Base-by-base conservation (phyloP, 192 early-diverging fungal genomes). In the Chytriomyces confervae region DNA sequence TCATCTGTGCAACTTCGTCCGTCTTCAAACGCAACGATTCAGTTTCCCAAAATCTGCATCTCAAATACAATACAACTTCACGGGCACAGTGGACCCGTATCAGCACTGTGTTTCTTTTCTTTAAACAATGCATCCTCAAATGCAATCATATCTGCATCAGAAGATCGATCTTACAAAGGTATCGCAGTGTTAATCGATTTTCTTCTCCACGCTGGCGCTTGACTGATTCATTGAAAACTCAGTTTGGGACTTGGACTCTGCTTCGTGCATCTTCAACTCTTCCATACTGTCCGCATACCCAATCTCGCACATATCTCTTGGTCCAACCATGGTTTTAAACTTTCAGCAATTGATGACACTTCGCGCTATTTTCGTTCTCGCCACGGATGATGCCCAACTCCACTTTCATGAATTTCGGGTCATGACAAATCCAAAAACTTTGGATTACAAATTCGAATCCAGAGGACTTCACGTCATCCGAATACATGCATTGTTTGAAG, bases 121-220 rank as follows among this genome's bases (percentile, higher is more conserved):
- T 36, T 36, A 36, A 36, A 36, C 36, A 36, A 36, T 36, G 36
- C 36, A 36, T 36, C 36, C 0, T 36, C 36, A 36, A 36, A 36
- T 36, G 36, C 36, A 36, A 36, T 36, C 36, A 36, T 36, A 23
- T 80, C 83, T 18, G 65, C 79, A 6, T 75, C 83, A 13, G 80
- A 84, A 43, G 83, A 84, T 69, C 62, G 83, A 11, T 76, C 83
- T 24, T 84, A 77, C 72, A 84, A 84, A 81, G 70, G 80, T 81
- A 68, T 6, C 24, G 7, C 36, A 36, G 36, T 36, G 36, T 36
- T 36, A 36, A 13, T 8, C 5, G 23, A 48, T 49, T 47, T 0
- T 9, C 16, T 13, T 65, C 11, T 61, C 27, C 57, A 1, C 24
- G 7, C 49, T 23, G 24, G 5, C 2, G 1, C 9, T 36, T 13